Evolutionary conservation across 1,284 basidiomycete species (phyloP), one percentile per base, ranked within the genome.

Genomic region (Ceratorhiza oryzae-sativae): DNA sequence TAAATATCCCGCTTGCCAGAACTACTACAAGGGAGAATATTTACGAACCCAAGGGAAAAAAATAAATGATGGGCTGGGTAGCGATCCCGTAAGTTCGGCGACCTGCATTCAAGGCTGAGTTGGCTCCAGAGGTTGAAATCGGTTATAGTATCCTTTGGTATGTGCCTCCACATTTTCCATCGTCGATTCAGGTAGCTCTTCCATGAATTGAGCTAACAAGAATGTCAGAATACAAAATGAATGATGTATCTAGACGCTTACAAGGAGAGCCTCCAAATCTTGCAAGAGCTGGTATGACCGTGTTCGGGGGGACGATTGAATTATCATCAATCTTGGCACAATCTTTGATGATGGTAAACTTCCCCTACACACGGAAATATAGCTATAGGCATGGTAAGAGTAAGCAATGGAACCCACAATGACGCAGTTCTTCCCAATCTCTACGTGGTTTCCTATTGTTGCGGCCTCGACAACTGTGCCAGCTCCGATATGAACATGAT

Each of bases 341-440:
- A 79, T 99, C 97, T 79, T 98, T 98, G 81, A 99, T 95, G 75
- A 98, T 95, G 0, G 91, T 90, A 77, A 98, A 98, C 79, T 97
- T 95, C 32, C 97, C 96, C 96, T 97, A 76, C 15, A 25, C 32
- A 13, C 10, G 18, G 49, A 42, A 12, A 30, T 36, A 25, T 42
- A 56, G n/a, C 13, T 39, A 27, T 39, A 9, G 15, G 34, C 5
- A 48, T 25, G 23, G 32, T 49, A 20, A 48, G 27, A 32, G 15
- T 36, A 18, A 55, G 23, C 20, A 18, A 13, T 39, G 3, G 39
- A 13, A 82, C 91, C 75, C 77, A 96, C 96, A 71, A 99, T 92
- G 71, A 99, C 88, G 79, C 95, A 97, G 79, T 95, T 93, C 80
- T 92, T 92, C 30, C 97, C 97, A 73, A 99, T 97, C 77, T 96